A percentile compares a stretch with the other conserved stretches of the same genome.
Evolutionary conservation across 345 rosid species (phyloP).

Genomic region (Psidium guajava): DNA sequence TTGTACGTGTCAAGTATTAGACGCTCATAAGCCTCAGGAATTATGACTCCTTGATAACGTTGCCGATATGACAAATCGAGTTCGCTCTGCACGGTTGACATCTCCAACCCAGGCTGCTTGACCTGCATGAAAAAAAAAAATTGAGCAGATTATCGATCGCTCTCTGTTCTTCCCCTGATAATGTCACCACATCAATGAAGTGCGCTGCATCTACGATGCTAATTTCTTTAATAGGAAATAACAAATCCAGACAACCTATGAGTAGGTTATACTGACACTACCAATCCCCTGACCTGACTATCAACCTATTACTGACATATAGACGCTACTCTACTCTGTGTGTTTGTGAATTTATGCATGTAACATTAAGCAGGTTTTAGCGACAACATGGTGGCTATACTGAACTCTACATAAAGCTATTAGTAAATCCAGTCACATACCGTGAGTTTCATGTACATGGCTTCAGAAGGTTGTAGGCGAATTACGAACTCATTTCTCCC

Average conservation of each 20-base stretch:
- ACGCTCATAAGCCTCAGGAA: slow-evolving; percentile 98
- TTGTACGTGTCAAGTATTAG: slow-evolving; percentile 92
- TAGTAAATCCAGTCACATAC: slow-evolving; percentile 28
- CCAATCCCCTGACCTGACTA: background rate
- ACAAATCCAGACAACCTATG: background rate
- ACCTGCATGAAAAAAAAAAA: slow-evolving; percentile 37
- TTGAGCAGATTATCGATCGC: background rate
- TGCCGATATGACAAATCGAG: slow-evolving; percentile 89
- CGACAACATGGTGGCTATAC: background rate
- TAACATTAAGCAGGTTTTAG: background rate
- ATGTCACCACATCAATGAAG: background rate
- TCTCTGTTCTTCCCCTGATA: background rate
- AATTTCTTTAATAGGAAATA: background rate
- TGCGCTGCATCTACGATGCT: background rate
- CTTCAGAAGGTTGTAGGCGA: slow-evolving; percentile 95
- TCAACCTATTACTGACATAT: background rate
- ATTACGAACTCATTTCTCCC: slow-evolving; percentile 98
- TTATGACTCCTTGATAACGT: slow-evolving; percentile 70
- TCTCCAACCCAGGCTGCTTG: slow-evolving; percentile 94
- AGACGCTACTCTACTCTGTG: background rate
- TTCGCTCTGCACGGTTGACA: slow-evolving; percentile 92
- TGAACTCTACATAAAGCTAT: background rate
- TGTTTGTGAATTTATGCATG: background rate
- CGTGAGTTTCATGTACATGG: slow-evolving; percentile 96
- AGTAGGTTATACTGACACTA: background rate